Percentiles rank a stretch among this genome's conserved stretches.
These are phyloP conservation scores for Saxophila tyrrhenica DNA, from an alignment of 495 filamentous ascomycete genomes.

Conservation along the genomic window DNA sequence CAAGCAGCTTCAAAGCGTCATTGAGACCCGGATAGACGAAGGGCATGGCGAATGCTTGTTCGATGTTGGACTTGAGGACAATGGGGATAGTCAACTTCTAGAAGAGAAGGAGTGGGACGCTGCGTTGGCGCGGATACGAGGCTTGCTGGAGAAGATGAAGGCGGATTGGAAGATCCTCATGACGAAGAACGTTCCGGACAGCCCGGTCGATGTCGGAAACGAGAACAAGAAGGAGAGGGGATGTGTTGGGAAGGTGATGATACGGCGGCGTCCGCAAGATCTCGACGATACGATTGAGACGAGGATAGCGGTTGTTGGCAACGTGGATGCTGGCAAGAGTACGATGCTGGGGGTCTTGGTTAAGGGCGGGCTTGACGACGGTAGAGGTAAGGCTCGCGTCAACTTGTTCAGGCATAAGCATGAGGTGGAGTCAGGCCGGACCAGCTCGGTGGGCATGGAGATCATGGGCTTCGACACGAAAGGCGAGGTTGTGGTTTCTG, in stretches of 20 bases:
- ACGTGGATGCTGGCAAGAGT: conserved; percentile 93
- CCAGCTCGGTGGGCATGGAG: conserved; percentile 94
- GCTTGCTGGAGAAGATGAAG: conserved; percentile 51
- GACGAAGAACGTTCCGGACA: conserved; percentile 80
- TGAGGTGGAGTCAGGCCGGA: conserved; percentile 88
- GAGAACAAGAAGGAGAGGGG: conserved; percentile 54
- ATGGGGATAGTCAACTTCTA: conserved; percentile 81
- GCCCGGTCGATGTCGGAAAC: conserved; percentile 49
- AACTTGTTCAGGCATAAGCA: conserved; percentile 98
- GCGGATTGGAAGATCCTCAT: conserved; percentile 71
- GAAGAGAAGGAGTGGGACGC: conserved; percentile 64
- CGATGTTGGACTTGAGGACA: conserved; percentile 85
- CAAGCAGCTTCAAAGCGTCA: conserved; percentile 44
- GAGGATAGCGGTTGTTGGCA: conserved; percentile 93
- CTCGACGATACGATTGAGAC: conserved; percentile 88
- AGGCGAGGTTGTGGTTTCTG: conserved; percentile 72
- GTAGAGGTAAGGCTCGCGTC: conserved; percentile 82
- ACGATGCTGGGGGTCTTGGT: conserved; percentile 95
- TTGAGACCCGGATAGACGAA: conserved; percentile 63
- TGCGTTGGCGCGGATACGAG: conserved; percentile 57
- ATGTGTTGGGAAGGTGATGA: conserved; percentile 69
- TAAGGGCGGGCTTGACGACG: conserved; percentile 91
- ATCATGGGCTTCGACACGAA: conserved; percentile 95
- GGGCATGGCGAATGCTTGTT: conserved; percentile 87
- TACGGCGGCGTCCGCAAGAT: conserved; percentile 60